These are phyloP conservation scores for Acanthamoeba triangularis DNA, from an alignment of 208 protist genomes.

Conservation along the genomic window DNA sequence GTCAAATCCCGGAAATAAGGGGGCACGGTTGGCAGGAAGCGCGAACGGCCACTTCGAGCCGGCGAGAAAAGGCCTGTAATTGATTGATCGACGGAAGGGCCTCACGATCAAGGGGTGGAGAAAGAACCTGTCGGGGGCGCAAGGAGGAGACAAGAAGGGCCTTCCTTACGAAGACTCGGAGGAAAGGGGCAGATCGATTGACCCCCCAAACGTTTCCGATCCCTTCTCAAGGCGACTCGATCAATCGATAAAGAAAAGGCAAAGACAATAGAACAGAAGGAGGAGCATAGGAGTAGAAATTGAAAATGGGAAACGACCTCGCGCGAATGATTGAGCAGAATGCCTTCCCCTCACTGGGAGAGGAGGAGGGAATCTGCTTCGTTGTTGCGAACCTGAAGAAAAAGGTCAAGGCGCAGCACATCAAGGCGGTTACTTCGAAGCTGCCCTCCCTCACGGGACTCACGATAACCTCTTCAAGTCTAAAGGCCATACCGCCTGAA, in stretches of 20 bases:
- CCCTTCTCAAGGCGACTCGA: background rate
- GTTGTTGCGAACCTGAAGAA: slow-evolving; percentile 72
- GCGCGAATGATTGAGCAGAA: slow-evolving; percentile 62
- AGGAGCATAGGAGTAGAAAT: background rate
- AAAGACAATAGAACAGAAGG: background rate
- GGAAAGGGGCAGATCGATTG: too few relatives aligned
- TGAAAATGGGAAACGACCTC: slow-evolving; percentile 74
- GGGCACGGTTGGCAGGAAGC: background rate
- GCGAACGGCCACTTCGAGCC: background rate
- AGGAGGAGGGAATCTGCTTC: slow-evolving; percentile 66
- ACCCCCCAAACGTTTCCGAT: too few relatives aligned
- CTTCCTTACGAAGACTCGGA: too few relatives aligned
- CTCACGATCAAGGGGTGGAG: too few relatives aligned
- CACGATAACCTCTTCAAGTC: slow-evolving; percentile 31
- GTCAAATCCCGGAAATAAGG: background rate
- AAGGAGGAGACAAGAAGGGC: too few relatives aligned
- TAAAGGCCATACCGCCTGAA: slow-evolving; percentile 70
- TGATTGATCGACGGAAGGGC: too few relatives aligned
- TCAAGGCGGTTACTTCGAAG: slow-evolving; percentile 62
- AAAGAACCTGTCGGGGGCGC: too few relatives aligned
- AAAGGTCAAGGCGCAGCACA: slow-evolving; percentile 65
- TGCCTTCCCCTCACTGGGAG: slow-evolving; percentile 55
- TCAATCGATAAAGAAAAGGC: background rate
- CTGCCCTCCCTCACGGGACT: slow-evolving; percentile 55
- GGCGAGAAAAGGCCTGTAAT: too few relatives aligned